Base-by-base conservation (phyloP, 163 green algal genomes). In the Scenedesmus sp. region DNA sequence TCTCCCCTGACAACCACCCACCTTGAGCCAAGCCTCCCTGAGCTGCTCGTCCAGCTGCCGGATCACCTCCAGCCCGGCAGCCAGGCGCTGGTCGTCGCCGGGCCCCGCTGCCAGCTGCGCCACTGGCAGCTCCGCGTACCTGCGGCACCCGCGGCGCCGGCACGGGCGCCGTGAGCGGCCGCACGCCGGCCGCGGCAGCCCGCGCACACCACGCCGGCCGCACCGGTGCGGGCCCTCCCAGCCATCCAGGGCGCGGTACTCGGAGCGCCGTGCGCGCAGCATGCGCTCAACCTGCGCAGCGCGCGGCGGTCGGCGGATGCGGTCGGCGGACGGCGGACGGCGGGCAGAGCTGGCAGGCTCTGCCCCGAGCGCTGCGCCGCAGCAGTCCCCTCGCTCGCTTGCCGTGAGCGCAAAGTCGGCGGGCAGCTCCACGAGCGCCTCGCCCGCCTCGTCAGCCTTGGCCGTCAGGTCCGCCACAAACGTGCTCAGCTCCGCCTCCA, bases 121-220 rank as follows among this genome's bases (percentile, higher is more conserved):
- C 22, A 79, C 57, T 24, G 71, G 71, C 71, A 79, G 70, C 18
- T 78, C 53, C 6, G 70, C 58, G 50, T 63, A 79, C 44, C 70
- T 78, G 66, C n/a, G n/a, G 44, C 24, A 18, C 11, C 31, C 48
- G 3, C 33, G 3, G 31, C 31, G 39, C 7, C 24, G 39, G 56
- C 24, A 34, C 4, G 13, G 7, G 20, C 13, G 26, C 24, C 15
- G 24, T 5, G 9, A 42, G 9, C 24, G 6, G 13, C 24, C 6
- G 36, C 26, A 36, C 18, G 20, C 5, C 50, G 20, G 17, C 39
- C 60, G 11, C 39, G 60, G 4, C 28, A 14, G 24, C 24, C 18
- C 7, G 29, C 20, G 18, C 39, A 33, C 33, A 39, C 31, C 13
- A 28, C 20, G 18, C 7, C 7, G 33, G 7, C 4, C 48, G 53